A percentile compares a stretch with the other conserved stretches of the same genome.
phyloP scores from a whole-genome alignment of 225 moss, liverwort and hornwort species.

The Bryoerythrophyllum caledonicum region DNA sequence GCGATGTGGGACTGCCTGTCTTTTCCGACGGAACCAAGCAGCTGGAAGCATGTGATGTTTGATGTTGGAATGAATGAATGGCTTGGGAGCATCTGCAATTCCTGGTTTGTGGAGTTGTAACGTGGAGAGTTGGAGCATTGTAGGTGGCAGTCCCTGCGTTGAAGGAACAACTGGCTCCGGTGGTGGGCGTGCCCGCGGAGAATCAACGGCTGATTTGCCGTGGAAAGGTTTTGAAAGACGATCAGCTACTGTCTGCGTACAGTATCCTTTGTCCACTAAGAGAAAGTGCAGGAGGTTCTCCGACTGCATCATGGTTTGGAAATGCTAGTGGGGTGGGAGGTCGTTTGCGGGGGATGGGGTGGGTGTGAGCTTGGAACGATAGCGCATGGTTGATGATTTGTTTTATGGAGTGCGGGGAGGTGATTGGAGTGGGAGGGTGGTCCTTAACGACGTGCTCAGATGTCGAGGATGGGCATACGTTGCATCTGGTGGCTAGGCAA shows the following conservation, averaged over 20 bases:
- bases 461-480: slow-evolving; percentile 97
- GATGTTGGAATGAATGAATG: background rate
- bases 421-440: slow-evolving; percentile 7
- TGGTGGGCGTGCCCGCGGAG: slow-evolving; percentile 86
- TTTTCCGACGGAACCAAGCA: background rate
- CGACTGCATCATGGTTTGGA: background rate
- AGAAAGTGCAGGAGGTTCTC: background rate
- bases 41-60: background rate
- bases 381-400: background rate
- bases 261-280: slow-evolving; percentile 60
- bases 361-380: slow-evolving; percentile 11
- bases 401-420: background rate
- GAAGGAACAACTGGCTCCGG: slow-evolving; percentile 85
- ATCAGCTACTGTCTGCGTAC: slow-evolving; percentile 86
- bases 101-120: background rate
- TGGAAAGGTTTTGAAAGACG: slow-evolving; percentile 95
- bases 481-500: slow-evolving; percentile 95
- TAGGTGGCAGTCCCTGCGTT: slow-evolving; percentile 86
- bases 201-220: slow-evolving; percentile 94
- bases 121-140: slow-evolving; percentile 22
- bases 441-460: slow-evolving; percentile 56
- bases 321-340: slow-evolving; percentile 3
- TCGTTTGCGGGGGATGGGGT: background rate
- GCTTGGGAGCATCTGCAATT: background rate
- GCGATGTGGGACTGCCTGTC: background rate